Conservation (phyloP, 768 basidiomycete genomes). For the Cubamyces sp. region DNA sequence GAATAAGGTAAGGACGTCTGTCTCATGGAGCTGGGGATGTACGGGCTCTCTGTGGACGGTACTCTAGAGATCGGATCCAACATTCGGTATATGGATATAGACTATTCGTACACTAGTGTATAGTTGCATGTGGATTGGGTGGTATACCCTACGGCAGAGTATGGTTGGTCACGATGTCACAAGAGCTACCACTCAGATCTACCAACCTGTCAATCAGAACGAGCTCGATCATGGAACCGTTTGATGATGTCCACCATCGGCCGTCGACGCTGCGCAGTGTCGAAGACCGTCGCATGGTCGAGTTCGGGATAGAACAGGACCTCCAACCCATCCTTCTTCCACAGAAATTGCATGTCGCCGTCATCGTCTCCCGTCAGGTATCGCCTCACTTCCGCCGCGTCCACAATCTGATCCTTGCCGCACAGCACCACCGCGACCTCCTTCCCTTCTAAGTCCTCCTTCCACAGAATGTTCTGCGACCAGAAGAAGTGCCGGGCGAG, state of each 20-base stretch:
- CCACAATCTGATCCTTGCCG: conserved; percentile 48
- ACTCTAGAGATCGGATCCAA: too few species aligned
- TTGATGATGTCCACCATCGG: conserved; percentile 38
- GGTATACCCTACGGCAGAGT: not conserved
- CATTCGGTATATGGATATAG: not conserved
- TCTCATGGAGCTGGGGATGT: too few species aligned
- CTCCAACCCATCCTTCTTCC: conserved; percentile 39
- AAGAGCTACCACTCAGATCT: not conserved
- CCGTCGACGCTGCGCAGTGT: conserved; percentile 33
- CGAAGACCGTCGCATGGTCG: conserved; percentile 48
- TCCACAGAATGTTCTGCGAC: conserved; percentile 64
- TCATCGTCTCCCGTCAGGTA: conserved; percentile 44
- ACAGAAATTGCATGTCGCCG: conserved; percentile 20
- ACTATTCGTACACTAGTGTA: not conserved
- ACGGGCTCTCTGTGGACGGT: too few species aligned
- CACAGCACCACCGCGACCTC: conserved; percentile 42
- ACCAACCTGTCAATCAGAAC: too few species aligned
- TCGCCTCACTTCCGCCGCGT: conserved; percentile 41
- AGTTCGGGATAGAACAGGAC: conserved; percentile 44
- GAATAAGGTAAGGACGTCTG: too few species aligned
- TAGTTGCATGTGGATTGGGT: too few species aligned
- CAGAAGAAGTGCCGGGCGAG: conserved; percentile 69
- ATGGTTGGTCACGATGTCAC: not conserved
- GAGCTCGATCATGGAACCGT: conserved; percentile 30
- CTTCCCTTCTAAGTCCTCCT: conserved; percentile 50